Evolutionary conservation across 805 yeast genomes (phyloP), one percentile per base, ranked within the genome.

Genomic region (Aciculoconidium aculeatum): DNA sequence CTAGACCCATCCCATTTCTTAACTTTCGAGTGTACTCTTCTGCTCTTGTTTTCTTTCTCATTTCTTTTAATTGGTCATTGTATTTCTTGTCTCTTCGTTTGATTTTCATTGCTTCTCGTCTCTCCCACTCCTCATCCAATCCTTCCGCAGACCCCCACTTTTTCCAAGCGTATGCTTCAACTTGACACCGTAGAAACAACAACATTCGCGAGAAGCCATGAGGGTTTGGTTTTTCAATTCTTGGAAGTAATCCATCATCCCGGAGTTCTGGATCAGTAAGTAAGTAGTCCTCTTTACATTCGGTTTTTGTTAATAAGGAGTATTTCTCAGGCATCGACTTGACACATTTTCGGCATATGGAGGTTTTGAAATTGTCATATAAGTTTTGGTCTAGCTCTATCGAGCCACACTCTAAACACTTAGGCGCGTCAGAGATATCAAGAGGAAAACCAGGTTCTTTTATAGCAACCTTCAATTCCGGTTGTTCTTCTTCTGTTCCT

Each of bases 141-240:
- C 82, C 86, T 32, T 86, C 95, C 7, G 79, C 71, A 1, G 94
- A 80, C 1, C 92, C 94, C 99, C 98, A 92, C 57, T 92, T 90
- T 49, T 82, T 80, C 61, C 79, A 84, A 0, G 97, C 94, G 56
- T 70, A 84, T 45, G 80, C 85, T 53, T 92, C 98, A n/a, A 92
- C 86, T 47, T 92, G 97, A 47, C 77, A 82, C 36, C 98, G 63
- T 25, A 92, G 57, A 58, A 78, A 92, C 32, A 92, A 65, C 67
- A 88, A 95, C 99, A 92, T 92, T 48, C 92, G 72, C 28, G 86
- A 81, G 56, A 77, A 92, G 23, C 88, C 86, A 54, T 92, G 95
- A 0, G 99, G 99, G 49, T 92, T 92, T 3, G 95, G 86, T 44
- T 88, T 84, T 39, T 87, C 95, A 36, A 90, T 61, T 38, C 92